phyloP scores from a whole-genome alignment of 306 rosid genomes.

The Malus asiatica region DNA sequence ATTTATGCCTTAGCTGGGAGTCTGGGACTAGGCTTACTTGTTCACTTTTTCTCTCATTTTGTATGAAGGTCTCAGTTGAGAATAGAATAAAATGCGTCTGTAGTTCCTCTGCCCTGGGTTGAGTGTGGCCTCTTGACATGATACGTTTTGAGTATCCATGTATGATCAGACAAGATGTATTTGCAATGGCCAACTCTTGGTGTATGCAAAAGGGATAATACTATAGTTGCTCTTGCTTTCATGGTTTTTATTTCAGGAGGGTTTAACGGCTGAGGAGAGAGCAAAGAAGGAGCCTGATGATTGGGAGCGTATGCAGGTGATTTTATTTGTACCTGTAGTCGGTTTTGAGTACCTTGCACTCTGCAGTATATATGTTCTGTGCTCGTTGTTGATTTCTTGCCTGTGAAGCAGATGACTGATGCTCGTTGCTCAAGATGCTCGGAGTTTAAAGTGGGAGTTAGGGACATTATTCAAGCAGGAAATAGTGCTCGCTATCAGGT shows the following conservation, averaged over 20 bases:
- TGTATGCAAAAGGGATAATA: not conserved
- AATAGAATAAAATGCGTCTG: not conserved
- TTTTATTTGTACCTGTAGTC: slow-evolving; percentile 6
- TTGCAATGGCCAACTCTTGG: not conserved
- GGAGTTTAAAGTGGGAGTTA: slow-evolving; percentile 69
- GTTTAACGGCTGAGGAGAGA: slow-evolving; percentile 74
- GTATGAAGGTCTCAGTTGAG: not conserved
- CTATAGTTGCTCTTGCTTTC: not conserved
- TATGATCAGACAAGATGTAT: not conserved
- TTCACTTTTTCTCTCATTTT: not conserved
- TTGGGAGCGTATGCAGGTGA: slow-evolving; percentile 75
- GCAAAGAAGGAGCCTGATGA: slow-evolving; percentile 69
- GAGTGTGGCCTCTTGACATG: not conserved
- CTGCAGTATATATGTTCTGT: not conserved
- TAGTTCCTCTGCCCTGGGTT: not conserved
- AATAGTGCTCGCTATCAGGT: slow-evolving; percentile 85
- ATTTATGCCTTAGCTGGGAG: not conserved
- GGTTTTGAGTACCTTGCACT: slow-evolving; percentile 2
- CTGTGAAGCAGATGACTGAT: slow-evolving; percentile 72
- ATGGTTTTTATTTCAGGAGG: slow-evolving; percentile 46
- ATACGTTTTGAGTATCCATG: not conserved
- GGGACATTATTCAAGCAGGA: slow-evolving; percentile 85
- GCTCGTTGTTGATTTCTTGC: slow-evolving; percentile 18
- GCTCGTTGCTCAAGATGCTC: slow-evolving; percentile 82
- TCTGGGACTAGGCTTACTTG: not conserved